Evolutionary conservation across 306 rosid species (phyloP), one percentile per base, ranked within the genome.

Genomic region (Castanopsis chinensis): DNA sequence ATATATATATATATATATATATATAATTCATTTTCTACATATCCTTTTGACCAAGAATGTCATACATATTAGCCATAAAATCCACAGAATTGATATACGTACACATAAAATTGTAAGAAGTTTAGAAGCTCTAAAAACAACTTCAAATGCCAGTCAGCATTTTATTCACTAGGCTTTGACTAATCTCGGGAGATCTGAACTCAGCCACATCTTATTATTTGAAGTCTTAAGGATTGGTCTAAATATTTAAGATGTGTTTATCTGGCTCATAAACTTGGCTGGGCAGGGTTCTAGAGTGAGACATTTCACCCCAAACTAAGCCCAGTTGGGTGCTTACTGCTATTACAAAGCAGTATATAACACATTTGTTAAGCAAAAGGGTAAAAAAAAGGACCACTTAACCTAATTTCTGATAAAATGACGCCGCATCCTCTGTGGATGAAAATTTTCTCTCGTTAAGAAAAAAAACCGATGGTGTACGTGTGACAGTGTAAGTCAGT

Each of bases 371-470:
- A 19, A 4, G 12, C 17, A 10, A 56, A 35, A 79, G n/a, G n/a
- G n/a, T n/a, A n/a, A n/a, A 4, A 65, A 80, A 54, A 37, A 63
- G 58, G 73, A 87, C 41, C 73, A 75, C n/a, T 75, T 84, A 91
- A 91, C 98, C 93, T 78, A 92, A 82, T 83, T 77, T 91, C 76
- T 55, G 85, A 71, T 74, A 77, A 74, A 95, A 76, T 52, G 84
- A 83, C 33, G 78, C 77, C 82, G 91, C 92, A 15, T 92, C 90
- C 54, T 81, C 85, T 3, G 95, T 92, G 82, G 98, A 89, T 51
- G 97, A 84, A 92, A 95, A 95, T 32, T 97, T 89, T 83, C 99
- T 89, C 85, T 95, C 98, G 20, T 90, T 95, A 28, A 5, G 41
- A 19, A 53, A 25, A 54, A 77, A 21, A 67, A 45, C 15, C 30